phyloP scores from a whole-genome alignment of 768 basidiomycete genomes.

The Cyclocybe aegerita region DNA sequence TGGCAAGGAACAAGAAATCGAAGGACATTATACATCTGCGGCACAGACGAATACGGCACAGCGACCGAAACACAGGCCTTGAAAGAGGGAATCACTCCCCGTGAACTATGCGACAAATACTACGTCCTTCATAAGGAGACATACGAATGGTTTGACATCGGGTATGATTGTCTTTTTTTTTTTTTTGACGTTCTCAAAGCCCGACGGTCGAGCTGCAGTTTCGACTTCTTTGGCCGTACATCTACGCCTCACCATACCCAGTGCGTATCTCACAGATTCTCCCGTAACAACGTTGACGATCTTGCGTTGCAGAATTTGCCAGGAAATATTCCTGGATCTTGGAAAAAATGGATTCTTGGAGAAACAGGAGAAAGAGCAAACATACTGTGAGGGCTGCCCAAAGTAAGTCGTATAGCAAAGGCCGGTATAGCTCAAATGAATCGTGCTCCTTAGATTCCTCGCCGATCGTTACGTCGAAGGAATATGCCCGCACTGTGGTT shows the following conservation, averaged over 20 bases:
- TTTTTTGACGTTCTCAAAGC: slow-evolving; percentile 4
- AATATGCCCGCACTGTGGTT: slow-evolving; percentile 92
- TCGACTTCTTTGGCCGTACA: slow-evolving; percentile 96
- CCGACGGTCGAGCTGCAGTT: slow-evolving; percentile 42
- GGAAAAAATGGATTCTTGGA: slow-evolving; percentile 74
- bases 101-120: slow-evolving; percentile 89
- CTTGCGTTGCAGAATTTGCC: slow-evolving; percentile 67
- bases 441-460: slow-evolving; percentile 60
- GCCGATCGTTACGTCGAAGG: slow-evolving; percentile 98
- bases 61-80: slow-evolving; percentile 97
- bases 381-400: slow-evolving; percentile 89
- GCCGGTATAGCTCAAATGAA: neutral
- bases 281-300: neutral
- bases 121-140: slow-evolving; percentile 85
- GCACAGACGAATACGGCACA: slow-evolving; percentile 99
- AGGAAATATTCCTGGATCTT: slow-evolving; percentile 85
- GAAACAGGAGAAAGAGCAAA: slow-evolving; percentile 87
- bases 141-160: slow-evolving; percentile 97
- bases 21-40: slow-evolving; percentile 92
- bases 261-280: slow-evolving; percentile 38
- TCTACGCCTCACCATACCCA: slow-evolving; percentile 88
- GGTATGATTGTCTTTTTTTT: slow-evolving; percentile 41
- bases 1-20: slow-evolving; percentile 71
- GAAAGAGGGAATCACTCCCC: slow-evolving; percentile 80
- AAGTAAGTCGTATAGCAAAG: slow-evolving; percentile 47